Evolutionary conservation across 2,329 filamentous ascomycete genomes (phyloP), one percentile per base, ranked within the genome.

Genomic region (Endoconidiophora laricicola): DNA sequence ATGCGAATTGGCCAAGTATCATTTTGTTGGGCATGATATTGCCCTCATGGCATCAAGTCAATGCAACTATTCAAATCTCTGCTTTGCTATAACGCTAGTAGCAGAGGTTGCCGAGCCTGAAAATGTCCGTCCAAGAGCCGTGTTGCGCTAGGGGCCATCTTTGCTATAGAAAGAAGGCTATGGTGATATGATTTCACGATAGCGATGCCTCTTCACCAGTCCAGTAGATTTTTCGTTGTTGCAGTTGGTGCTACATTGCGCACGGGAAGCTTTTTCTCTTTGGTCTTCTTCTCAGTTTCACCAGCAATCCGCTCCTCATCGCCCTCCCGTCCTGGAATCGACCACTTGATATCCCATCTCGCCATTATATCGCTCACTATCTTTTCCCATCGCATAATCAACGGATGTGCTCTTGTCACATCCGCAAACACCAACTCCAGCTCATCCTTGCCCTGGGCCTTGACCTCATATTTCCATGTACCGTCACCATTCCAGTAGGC

Each of bases 401-500:
- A 56, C 37, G 84, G 84, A 63, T 88, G 84, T 23, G 75, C 72
- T 38, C 66, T 68, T 1, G 81, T 82, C 43, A 87, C 74, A 59
- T 81, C 72, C 37, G 68, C 62, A 56, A 83, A 80, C 3, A 77
- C 63, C 1, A 73, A 62, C 6, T 71, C 70, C 43, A 57, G 61
- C 1, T 46, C 55, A 3, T 46, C 10, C n/a, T 51, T 37, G 7
- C 59, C 57, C 3, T 65, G 65, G 9, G 20, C 16, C 18, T 63
- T 59, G 26, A 83, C 72, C 1, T 72, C 65, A 61, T 74, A 90
- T 57, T 66, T 78, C 81, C 82, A 87, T 38, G 79, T 75, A 0
- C 83, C 84, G 59, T 86, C 81, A 9, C 72, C 65, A 3, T 74
- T 73, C 69, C 84, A 85, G 62, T 73, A 86, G n/a, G 76, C 68